Percentiles rank a stretch among this genome's conserved stretches.
Evolutionary conservation across 345 rosid species (phyloP).

Genomic region (Sonneratia caseolaris): DNA sequence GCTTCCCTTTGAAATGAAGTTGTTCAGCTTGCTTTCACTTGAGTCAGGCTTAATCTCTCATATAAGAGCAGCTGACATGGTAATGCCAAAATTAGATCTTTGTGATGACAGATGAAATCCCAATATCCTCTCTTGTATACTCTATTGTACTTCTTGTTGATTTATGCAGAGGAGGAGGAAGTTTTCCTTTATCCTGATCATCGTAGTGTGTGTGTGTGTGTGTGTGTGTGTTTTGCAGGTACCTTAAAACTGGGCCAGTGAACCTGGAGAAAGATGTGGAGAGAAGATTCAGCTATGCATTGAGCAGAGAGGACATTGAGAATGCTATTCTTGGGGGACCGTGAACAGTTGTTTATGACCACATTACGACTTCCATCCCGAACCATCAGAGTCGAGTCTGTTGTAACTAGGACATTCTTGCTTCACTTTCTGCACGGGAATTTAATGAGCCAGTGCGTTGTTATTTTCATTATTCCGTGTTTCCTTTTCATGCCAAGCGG

Average conservation of each 20-base stretch:
- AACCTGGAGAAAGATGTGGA: constrained; percentile 83
- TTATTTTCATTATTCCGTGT: neutral
- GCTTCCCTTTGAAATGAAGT: too few species aligned
- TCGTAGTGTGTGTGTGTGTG: neutral
- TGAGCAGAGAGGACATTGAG: constrained; percentile 87
- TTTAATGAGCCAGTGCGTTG: neutral
- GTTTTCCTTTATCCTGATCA: neutral
- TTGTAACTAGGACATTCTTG: neutral
- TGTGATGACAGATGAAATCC: too few species aligned
- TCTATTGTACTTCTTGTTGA: neutral
- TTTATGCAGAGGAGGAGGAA: neutral
- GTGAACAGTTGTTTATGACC: constrained; percentile 10
- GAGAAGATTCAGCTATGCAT: constrained; percentile 90
- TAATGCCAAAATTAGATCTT: neutral
- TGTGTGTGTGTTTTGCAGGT: constrained; percentile 33
- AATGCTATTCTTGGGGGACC: constrained; percentile 97
- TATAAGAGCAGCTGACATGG: too few species aligned
- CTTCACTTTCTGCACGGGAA: neutral
- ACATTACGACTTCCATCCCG: neutral
- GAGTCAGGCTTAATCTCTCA: too few species aligned
- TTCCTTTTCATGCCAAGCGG: neutral
- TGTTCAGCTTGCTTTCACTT: too few species aligned
- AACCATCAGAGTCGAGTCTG: neutral
- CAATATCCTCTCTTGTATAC: neutral
- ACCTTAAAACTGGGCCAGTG: constrained; percentile 86